Evolutionary conservation across 768 basidiomycete species (phyloP).

Genomic region (Cystobasidium tubakii): DNA sequence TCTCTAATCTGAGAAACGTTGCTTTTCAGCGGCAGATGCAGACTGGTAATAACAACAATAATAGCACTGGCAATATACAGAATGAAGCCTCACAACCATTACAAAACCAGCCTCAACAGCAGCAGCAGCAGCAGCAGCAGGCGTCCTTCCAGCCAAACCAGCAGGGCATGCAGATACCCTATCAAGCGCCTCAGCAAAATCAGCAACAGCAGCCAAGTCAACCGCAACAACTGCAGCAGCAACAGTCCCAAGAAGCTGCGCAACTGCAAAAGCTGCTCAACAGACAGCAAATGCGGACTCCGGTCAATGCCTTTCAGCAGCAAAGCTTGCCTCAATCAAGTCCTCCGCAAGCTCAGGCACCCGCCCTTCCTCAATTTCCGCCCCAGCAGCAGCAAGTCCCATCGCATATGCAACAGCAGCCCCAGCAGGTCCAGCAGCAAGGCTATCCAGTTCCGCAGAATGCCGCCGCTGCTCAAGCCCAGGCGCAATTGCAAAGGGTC

Average conservation of each 20-base stretch:
- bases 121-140: constrained; percentile 31
- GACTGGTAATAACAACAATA: not conserved
- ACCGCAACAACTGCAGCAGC: not conserved
- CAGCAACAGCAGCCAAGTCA: not conserved
- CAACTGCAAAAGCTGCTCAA: constrained; percentile 17
- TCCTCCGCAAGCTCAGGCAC: constrained; percentile 20
- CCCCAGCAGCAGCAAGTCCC: constrained; percentile 34
- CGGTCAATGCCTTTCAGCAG: constrained; percentile 1
- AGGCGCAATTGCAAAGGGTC: constrained; percentile 14
- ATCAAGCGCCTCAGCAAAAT: constrained; percentile 18
- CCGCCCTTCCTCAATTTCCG: constrained; percentile 1
- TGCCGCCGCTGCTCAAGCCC: not conserved
- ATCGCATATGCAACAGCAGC: constrained; percentile 28
- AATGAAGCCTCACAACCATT: not conserved
- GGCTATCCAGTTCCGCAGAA: not conserved
- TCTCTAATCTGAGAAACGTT: constrained; percentile 2
- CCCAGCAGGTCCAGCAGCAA: constrained; percentile 16
- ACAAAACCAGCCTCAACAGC: constrained; percentile 12
- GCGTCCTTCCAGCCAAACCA: no score
- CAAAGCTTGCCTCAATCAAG: constrained; percentile 18
- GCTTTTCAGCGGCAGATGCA: constrained; percentile 29
- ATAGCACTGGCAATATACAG: not conserved
- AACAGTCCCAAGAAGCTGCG: constrained; percentile 1
- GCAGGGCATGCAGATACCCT: constrained; percentile 3
- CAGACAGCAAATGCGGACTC: constrained; percentile 13